phyloP scores from a whole-genome alignment of 371 early-diverging fungal genomes.

The Batrachochytrium dendrobatidis region DNA sequence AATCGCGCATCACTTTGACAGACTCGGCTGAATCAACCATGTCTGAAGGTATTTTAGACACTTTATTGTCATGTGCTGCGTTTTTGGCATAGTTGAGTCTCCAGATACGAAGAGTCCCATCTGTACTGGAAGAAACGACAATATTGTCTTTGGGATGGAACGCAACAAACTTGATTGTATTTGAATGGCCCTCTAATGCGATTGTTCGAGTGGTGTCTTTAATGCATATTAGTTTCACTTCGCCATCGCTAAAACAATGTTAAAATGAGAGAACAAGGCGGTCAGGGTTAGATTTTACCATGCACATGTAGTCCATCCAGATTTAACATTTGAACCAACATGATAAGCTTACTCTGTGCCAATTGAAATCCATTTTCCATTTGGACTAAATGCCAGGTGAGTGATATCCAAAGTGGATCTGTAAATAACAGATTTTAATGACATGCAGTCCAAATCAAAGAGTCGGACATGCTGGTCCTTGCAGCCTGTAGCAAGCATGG shows the following conservation, averaged over 20 bases:
- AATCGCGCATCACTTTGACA: background rate
- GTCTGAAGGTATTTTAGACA: background rate
- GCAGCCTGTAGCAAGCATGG: background rate
- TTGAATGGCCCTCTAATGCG: slow-evolving; percentile 8
- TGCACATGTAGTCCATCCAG: background rate
- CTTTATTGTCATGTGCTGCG: background rate
- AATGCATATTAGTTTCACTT: slow-evolving; percentile 12
- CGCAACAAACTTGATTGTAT: slow-evolving; percentile 13
- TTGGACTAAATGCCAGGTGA: background rate
- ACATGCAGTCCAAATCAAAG: background rate
- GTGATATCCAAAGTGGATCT: background rate
- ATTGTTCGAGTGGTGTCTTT: slow-evolving; percentile 7
- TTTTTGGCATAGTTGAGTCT: slow-evolving; percentile 4
- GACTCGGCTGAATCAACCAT: background rate
- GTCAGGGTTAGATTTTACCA: background rate
- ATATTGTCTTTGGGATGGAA: slow-evolving; percentile 16
- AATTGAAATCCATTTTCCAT: slow-evolving; percentile 6
- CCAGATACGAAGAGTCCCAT: slow-evolving; percentile 1
- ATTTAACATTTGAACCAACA: background rate
- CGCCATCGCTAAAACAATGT: slow-evolving; percentile 10
- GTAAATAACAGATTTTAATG: background rate
- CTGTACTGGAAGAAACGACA: slow-evolving; percentile 5
- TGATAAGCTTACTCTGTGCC: slow-evolving; percentile 17
- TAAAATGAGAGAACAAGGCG: background rate
- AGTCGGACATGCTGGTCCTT: background rate